These are phyloP conservation scores for Cladosporium sp. DNA, from an alignment of 2,329 filamentous ascomycete genomes.

Conservation along the genomic window DNA sequence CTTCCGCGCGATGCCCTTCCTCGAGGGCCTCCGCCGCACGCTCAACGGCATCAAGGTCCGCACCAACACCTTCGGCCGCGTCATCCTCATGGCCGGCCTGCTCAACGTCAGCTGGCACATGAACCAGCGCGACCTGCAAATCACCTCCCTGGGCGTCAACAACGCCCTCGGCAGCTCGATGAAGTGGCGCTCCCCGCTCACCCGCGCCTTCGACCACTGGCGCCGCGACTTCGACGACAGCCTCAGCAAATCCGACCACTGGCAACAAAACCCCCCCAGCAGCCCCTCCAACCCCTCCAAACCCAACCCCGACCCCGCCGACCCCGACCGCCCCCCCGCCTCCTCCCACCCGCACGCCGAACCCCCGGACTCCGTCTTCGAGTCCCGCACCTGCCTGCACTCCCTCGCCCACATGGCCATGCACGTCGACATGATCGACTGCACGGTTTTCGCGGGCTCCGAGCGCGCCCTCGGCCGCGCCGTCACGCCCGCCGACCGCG, in stretches of 20 bases:
- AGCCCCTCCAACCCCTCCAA: background rate
- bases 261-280: slow-evolving; percentile 31
- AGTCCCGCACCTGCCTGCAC: slow-evolving; percentile 82
- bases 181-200: slow-evolving; percentile 82
- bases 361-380: slow-evolving; percentile 67
- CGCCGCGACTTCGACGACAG: slow-evolving; percentile 84
- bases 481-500: slow-evolving; percentile 76
- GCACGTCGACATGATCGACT: slow-evolving; percentile 95
- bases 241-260: slow-evolving; percentile 49
- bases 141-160: slow-evolving; percentile 75
- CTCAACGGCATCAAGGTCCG: slow-evolving; percentile 77
- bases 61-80: slow-evolving; percentile 89
- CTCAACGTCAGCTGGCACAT: slow-evolving; percentile 95
- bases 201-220: slow-evolving; percentile 89
- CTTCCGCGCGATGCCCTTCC: slow-evolving; percentile 76
- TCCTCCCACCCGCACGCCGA: slow-evolving; percentile 27
- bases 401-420: slow-evolving; percentile 96
- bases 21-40: slow-evolving; percentile 85
- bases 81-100: slow-evolving; percentile 87
- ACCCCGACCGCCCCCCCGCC: slow-evolving; percentile 11
- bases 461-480: slow-evolving; percentile 76
- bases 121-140: slow-evolving; percentile 90
- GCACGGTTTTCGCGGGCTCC: slow-evolving; percentile 89
- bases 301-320: background rate
- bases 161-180: slow-evolving; percentile 78